phyloP scores from a whole-genome alignment of 2,329 filamentous ascomycete species.

The Rhinocladiella similis region DNA sequence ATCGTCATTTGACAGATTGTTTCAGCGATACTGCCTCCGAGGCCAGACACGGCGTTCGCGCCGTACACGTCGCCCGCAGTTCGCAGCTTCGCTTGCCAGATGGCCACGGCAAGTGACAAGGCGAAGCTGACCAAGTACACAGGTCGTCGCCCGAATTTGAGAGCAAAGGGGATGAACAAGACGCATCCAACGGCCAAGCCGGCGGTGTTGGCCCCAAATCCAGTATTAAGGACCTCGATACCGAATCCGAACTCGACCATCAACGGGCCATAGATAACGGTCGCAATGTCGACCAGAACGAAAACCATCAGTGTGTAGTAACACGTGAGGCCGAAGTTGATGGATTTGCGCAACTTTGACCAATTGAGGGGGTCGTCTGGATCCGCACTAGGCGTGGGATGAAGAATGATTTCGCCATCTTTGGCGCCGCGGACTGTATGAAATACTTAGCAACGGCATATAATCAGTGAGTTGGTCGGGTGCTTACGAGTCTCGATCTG shows the following conservation, averaged over 20 bases:
- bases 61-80: background rate
- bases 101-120: background rate
- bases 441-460: no score
- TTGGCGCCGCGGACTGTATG: background rate
- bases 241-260: background rate
- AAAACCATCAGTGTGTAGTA: background rate
- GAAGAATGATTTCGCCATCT: background rate
- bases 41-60: background rate
- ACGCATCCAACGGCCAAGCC: constrained; percentile 30
- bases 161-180: constrained; percentile 11
- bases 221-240: background rate
- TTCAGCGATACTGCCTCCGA: background rate
- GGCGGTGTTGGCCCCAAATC: background rate
- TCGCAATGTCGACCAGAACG: background rate
- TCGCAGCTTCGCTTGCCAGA: background rate
- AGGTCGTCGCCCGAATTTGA: constrained; percentile 19
- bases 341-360: background rate
- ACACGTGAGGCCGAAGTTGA: background rate
- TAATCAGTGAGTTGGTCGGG: background rate
- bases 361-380: background rate
- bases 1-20: constrained; percentile 1
- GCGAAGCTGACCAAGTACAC: constrained; percentile 13
- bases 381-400: background rate
- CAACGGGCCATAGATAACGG: background rate
- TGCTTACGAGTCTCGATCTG: background rate